Percentiles rank a stretch among this genome's conserved stretches.
Conservation (phyloP, 2,329 filamentous ascomycete genomes). For the Exophiala spinifera region DNA sequence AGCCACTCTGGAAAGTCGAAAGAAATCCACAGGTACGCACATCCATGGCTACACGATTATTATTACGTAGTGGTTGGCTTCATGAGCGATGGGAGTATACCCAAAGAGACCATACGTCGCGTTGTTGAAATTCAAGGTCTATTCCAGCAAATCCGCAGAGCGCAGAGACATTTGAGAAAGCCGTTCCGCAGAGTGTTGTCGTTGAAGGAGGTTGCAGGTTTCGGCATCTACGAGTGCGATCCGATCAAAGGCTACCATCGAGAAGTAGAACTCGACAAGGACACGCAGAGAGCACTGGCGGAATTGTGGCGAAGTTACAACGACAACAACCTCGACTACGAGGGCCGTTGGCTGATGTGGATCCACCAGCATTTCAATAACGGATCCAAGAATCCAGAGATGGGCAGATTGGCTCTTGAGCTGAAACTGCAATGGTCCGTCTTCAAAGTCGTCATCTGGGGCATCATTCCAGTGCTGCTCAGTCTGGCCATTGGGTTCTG, state of each 20-base stretch:
- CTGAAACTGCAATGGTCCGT: constrained; percentile 13
- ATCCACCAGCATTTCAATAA: constrained; percentile 18
- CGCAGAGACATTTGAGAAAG: constrained; percentile 8
- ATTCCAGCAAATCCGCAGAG: constrained; percentile 17
- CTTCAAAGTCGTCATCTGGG: constrained; percentile 15
- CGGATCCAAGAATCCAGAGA: constrained; percentile 13
- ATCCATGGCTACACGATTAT: constrained; percentile 15
- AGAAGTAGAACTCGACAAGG: constrained; percentile 11
- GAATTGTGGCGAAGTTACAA: constrained; percentile 16
- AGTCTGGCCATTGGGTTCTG: constrained; percentile 13
- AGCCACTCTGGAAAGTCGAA: neutral
- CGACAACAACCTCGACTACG: constrained; percentile 11
- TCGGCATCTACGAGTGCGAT: constrained; percentile 15
- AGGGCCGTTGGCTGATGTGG: constrained; percentile 17
- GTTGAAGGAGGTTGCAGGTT: constrained; percentile 12
- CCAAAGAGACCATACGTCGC: constrained; percentile 7
- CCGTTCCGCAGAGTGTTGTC: constrained; percentile 9
- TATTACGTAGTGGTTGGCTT: constrained; percentile 15
- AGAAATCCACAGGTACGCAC: constrained; percentile 1
- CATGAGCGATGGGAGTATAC: constrained; percentile 8
- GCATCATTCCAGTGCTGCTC: constrained; percentile 11
- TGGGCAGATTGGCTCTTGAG: constrained; percentile 8
- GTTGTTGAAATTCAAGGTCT: constrained; percentile 10
- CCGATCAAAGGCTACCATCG: constrained; percentile 12
- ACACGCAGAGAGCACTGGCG: constrained; percentile 9